A percentile compares a stretch with the other conserved stretches of the same genome.
Evolutionary conservation across 768 basidiomycete genomes (phyloP).

Genomic region (Flagelloscypha sp.): DNA sequence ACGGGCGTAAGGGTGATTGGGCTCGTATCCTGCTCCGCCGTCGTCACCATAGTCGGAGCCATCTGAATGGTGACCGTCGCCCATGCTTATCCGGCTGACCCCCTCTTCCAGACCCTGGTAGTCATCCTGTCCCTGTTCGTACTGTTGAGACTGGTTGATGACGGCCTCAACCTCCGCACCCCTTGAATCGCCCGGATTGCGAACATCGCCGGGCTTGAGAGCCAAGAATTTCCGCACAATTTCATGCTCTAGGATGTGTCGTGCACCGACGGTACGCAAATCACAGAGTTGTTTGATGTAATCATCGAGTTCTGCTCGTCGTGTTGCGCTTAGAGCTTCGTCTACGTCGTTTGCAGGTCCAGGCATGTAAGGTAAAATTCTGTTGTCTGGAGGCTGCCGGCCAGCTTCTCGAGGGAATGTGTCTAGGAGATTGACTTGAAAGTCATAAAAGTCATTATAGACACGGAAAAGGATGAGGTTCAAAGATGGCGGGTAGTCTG

Average conservation of each 20-base stretch:
- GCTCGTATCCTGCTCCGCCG: too few species aligned
- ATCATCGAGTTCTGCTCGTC: conserved; percentile 79
- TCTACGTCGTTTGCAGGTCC: conserved; percentile 84
- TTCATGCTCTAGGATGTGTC: conserved; percentile 73
- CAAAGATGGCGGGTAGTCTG: conserved; percentile 53
- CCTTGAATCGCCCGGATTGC: conserved; percentile 55
- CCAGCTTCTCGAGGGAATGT: conserved; percentile 90
- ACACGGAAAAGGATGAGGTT: conserved; percentile 86
- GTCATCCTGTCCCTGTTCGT: conserved; percentile 28
- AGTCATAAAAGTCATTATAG: conserved; percentile 98
- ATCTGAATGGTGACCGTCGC: conserved; percentile 40
- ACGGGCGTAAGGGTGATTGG: too few species aligned
- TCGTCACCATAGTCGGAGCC: conserved; percentile 64
- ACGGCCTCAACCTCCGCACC: conserved; percentile 52
- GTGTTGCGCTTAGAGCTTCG: conserved; percentile 70
- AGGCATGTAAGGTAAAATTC: conserved; percentile 96
- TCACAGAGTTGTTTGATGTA: conserved; percentile 79
- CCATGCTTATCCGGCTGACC: conserved; percentile 41
- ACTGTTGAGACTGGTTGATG: conserved; percentile 25
- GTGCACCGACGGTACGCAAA: conserved; percentile 56
- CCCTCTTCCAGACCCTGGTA: conserved; percentile 22
- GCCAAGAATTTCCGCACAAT: conserved; percentile 80
- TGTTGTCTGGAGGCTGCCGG: conserved; percentile 49
- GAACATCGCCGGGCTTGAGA: conserved; percentile 79
- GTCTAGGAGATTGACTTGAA: conserved; percentile 84